These are phyloP conservation scores for Samsoniella hepiali DNA, from an alignment of 2,329 filamentous ascomycete genomes.

Conservation along the genomic window DNA sequence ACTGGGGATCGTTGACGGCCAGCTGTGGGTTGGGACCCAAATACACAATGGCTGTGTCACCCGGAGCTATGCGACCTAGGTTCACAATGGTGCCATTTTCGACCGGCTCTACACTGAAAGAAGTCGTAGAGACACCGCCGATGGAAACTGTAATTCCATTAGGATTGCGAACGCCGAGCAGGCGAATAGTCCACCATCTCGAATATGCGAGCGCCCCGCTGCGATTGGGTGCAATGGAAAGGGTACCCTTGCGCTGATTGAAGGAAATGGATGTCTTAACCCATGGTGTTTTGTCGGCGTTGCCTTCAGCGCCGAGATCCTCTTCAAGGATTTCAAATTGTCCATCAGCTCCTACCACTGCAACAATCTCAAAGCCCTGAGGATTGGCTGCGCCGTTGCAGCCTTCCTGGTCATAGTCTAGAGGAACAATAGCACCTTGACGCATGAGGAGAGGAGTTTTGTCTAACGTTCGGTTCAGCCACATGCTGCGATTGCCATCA, in stretches of 20 bases:
- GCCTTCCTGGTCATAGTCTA: slow-evolving; percentile 44
- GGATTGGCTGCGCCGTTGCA: slow-evolving; percentile 48
- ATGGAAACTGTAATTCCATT: background rate
- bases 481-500: slow-evolving; percentile 51
- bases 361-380: slow-evolving; percentile 44
- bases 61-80: slow-evolving; percentile 19
- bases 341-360: slow-evolving; percentile 47
- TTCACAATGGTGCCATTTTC: slow-evolving; percentile 16
- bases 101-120: background rate
- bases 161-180: slow-evolving; percentile 4
- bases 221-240: slow-evolving; percentile 15
- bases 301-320: background rate
- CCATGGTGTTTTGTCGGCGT: slow-evolving; percentile 1
- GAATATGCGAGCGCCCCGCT: slow-evolving; percentile 5
- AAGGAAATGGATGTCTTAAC: slow-evolving; percentile 15
- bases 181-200: slow-evolving; percentile 18
- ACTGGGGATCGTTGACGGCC: slow-evolving; percentile 19
- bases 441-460: slow-evolving; percentile 51
- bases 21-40: slow-evolving; percentile 21
- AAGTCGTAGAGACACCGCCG: background rate
- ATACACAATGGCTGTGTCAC: slow-evolving; percentile 14
- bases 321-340: slow-evolving; percentile 50
- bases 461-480: slow-evolving; percentile 47
- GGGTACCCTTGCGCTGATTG: slow-evolving; percentile 17
- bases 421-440: slow-evolving; percentile 56